These are phyloP conservation scores for Fusarium circinatum DNA, from an alignment of 2,329 filamentous ascomycete genomes.

Conservation along the genomic window DNA sequence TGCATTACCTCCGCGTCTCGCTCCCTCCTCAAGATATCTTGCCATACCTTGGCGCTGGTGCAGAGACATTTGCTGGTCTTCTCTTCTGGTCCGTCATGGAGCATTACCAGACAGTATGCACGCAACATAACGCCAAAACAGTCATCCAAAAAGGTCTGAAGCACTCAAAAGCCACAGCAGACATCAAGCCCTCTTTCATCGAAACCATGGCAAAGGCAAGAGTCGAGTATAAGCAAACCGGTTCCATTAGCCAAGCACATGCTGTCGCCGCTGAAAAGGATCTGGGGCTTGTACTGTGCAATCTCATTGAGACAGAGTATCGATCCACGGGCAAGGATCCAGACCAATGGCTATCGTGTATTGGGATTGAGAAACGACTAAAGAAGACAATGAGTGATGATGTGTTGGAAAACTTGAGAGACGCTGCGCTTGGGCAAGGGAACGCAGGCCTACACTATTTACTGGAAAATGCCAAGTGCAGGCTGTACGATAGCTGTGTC, in stretches of 20 bases:
- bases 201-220: conserved; percentile 10
- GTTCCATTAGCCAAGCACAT: background rate
- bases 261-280: background rate
- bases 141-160: background rate
- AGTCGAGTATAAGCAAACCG: background rate
- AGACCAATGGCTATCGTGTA: conserved; percentile 4
- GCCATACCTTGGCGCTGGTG: background rate
- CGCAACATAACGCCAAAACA: background rate
- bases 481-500: background rate
- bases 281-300: background rate
- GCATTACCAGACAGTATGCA: background rate
- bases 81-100: conserved; percentile 21
- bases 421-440: fast-evolving
- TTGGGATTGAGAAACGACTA: background rate
- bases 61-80: background rate
- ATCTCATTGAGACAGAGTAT: conserved; percentile 3
- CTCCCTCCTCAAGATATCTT: conserved; percentile 1
- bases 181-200: background rate
- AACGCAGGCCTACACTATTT: fast-evolving
- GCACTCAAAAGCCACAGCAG: background rate
- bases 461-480: background rate
- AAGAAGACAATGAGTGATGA: background rate
- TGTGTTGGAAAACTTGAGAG: fast-evolving
- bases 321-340: conserved; percentile 5
- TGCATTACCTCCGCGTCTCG: background rate